Conservation (phyloP, 1,284 basidiomycete genomes). For the Cystobasidiaceae sp. region DNA sequence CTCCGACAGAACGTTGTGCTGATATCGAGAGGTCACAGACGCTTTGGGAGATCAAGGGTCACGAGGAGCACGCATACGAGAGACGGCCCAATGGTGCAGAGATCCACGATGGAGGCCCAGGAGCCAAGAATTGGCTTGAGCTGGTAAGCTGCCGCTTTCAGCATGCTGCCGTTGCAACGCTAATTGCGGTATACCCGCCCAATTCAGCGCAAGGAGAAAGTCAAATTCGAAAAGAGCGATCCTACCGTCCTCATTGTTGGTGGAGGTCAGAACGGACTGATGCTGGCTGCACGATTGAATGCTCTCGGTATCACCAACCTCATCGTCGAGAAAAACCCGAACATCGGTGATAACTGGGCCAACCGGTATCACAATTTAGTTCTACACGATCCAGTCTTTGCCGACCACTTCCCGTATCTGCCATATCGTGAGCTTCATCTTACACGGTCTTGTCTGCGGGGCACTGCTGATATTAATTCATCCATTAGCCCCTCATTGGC, state of each 20-base stretch:
- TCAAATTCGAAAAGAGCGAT: slow-evolving; percentile 38
- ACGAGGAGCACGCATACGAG: slow-evolving; percentile 34
- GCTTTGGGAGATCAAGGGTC: slow-evolving; percentile 39
- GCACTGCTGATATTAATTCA: background rate
- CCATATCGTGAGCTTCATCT: slow-evolving; percentile 5
- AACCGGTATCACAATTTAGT: slow-evolving; percentile 42
- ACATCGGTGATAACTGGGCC: slow-evolving; percentile 43
- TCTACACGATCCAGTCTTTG: slow-evolving; percentile 42
- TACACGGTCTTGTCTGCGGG: background rate
- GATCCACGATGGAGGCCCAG: slow-evolving; percentile 34
- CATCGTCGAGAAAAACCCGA: slow-evolving; percentile 42
- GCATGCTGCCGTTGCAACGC: slow-evolving; percentile 7
- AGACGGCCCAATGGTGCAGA: slow-evolving; percentile 40
- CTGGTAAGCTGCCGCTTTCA: background rate
- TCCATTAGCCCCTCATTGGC: slow-evolving; percentile 32
- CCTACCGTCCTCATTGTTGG: slow-evolving; percentile 40
- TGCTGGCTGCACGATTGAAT: slow-evolving; percentile 42
- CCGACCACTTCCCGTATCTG: slow-evolving; percentile 37
- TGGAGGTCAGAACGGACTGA: slow-evolving; percentile 46
- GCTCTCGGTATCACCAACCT: slow-evolving; percentile 43
- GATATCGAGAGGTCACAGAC: slow-evolving; percentile 10
- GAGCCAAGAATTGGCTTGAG: slow-evolving; percentile 40
- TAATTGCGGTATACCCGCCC: too few species aligned
- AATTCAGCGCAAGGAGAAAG: slow-evolving; percentile 13
- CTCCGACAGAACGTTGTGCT: too few species aligned